phyloP scores from a whole-genome alignment of 2,329 filamentous ascomycete genomes.

The Diaporthe nobilis region DNA sequence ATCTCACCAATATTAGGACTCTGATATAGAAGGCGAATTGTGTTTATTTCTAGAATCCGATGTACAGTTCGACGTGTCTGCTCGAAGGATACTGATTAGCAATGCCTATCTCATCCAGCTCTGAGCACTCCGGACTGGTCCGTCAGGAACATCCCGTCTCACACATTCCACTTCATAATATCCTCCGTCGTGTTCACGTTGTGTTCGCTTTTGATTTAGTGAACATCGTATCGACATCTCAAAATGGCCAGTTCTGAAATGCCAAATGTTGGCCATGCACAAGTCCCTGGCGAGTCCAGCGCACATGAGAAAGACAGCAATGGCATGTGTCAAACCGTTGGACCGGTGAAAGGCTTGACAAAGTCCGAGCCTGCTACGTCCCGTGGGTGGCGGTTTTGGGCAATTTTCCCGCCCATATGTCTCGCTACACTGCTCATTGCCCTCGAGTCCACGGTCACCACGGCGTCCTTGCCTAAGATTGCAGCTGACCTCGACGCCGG shows the following conservation, averaged over 20 bases:
- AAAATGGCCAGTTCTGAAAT: neutral
- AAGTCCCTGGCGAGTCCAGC: neutral
- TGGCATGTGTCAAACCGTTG: neutral
- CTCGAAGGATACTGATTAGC: neutral
- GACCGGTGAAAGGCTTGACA: too few relatives aligned
- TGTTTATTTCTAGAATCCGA: neutral
- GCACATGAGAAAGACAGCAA: neutral
- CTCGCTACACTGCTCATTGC: slow-evolving; percentile 46
- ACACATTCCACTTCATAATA: neutral
- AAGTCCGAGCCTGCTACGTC: neutral
- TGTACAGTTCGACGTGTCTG: neutral
- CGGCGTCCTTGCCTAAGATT: slow-evolving; percentile 48
- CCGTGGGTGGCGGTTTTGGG: slow-evolving; percentile 1
- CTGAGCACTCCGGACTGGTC: too few relatives aligned
- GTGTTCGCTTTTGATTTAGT: neutral
- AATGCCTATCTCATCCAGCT: neutral
- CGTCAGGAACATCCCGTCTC: neutral
- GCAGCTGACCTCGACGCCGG: slow-evolving; percentile 45
- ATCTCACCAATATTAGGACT: neutral
- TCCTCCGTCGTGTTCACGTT: too few relatives aligned
- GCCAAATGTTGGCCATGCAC: neutral
- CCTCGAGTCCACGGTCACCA: slow-evolving; percentile 48
- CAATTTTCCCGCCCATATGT: slow-evolving; percentile 34
- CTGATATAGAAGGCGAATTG: neutral
- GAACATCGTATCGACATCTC: neutral